Base-by-base conservation (phyloP, 805 yeast species). In the Myxozyma mucilagina region DNA sequence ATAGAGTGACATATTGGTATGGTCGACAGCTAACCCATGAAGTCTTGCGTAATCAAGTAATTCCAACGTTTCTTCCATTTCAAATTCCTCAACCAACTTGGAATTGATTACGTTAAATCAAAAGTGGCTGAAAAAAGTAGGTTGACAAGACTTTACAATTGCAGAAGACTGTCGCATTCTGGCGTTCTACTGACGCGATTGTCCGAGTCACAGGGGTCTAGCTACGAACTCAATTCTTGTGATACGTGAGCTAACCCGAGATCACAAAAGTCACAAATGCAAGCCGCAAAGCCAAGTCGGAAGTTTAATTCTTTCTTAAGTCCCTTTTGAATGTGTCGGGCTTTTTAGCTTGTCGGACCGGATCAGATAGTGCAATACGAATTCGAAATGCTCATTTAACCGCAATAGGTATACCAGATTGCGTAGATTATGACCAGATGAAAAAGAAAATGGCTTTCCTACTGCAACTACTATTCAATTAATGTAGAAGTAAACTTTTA, bases 181-280 rank as follows among this genome's bases (percentile, higher is more conserved):
- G 29, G 29, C 29, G 29, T 24, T 24, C 29, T 24, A 24, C 29
- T 24, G 29, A 16, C 47, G 47, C 47, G 49, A 45, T 20, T 24
- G n/a, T 24, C 9, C 29, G 36, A 45, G 29, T 13, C 31, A 14
- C 31, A 13, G 35, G 29, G 24, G 32, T 8, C 5, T 45, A 13
- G n/a, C n/a, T n/a, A n/a, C n/a, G n/a, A n/a, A 45, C 35, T 24
- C 14, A 32, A 45, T 1, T 3, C 3, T 6, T 45, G 51, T 47
- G 39, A 50, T 9, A 2, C 38, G 54, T 50, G 54, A 50, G 18
- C 45, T 14, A 9, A 50, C 38, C 35, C 54, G 54, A 50, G 45
- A 38, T 50, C 54, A 50, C 54, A 49, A 1, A 6, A 34, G 6
- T 49, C 53, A 49, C 53, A 36, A 18, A 35, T 18, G 43, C 29